phyloP scores from a whole-genome alignment of 1,284 basidiomycete species.

The Athelia sp. region DNA sequence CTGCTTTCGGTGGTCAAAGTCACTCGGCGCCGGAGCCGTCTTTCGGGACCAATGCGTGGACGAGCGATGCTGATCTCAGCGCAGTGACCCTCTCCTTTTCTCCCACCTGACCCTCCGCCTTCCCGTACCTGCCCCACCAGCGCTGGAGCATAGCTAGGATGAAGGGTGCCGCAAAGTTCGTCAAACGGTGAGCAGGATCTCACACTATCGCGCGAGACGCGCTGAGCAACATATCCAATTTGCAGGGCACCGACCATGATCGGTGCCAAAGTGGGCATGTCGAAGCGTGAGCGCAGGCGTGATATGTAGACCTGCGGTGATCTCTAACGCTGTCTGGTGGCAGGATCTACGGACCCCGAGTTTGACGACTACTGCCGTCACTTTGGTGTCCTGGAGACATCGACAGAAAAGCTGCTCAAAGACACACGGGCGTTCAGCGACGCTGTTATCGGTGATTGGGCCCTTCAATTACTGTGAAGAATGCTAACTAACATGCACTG shows the following conservation, averaged over 20 bases:
- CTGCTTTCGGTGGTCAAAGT: no score
- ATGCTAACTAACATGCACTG: not conserved
- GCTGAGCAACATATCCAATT: not conserved
- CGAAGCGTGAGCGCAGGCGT: conserved; percentile 69
- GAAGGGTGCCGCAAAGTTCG: conserved; percentile 79
- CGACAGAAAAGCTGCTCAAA: conserved; percentile 87
- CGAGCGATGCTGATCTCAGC: not conserved
- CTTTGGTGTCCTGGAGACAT: conserved; percentile 75
- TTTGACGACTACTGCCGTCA: conserved; percentile 81
- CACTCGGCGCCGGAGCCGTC: no score
- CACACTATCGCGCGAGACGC: not conserved
- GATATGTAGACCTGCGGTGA: conserved; percentile 6
- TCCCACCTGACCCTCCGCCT: no score
- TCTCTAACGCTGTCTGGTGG: conserved; percentile 1
- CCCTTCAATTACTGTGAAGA: not conserved
- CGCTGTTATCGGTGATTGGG: conserved; percentile 65
- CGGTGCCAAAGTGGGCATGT: conserved; percentile 81
- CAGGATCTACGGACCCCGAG: conserved; percentile 84
- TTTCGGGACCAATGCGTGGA: no score
- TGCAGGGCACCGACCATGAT: conserved; percentile 83
- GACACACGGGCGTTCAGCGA: conserved; percentile 89
- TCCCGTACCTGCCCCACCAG: no score
- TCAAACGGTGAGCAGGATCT: conserved; percentile 54
- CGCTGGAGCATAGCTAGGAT: conserved; percentile 32
- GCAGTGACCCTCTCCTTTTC: not conserved